Percentiles rank a stretch among this genome's conserved stretches.
These are phyloP conservation scores for Miscanthus lutarioriparius DNA, from an alignment of 176 grass and related monocot genomes.

Conservation along the genomic window DNA sequence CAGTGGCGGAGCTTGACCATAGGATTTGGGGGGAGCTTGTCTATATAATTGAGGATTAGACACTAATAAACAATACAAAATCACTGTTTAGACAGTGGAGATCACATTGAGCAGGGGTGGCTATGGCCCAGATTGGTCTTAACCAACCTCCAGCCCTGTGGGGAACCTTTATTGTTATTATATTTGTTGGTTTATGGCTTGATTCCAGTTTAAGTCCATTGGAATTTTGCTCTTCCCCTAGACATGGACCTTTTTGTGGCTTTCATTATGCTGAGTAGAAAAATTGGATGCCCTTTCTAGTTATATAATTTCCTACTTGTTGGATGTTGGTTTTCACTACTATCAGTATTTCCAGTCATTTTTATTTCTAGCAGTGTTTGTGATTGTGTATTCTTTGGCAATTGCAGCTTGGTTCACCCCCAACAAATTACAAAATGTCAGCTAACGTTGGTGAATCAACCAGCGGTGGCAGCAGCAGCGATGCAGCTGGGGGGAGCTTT, in stretches of 20 bases:
- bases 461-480: slow-evolving; percentile 39
- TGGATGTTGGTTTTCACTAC: neutral
- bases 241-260: neutral
- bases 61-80: neutral
- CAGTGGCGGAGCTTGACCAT: too few species aligned
- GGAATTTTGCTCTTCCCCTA: neutral
- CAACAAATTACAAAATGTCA: slow-evolving; percentile 34
- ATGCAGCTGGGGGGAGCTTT: slow-evolving; percentile 57
- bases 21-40: too few species aligned
- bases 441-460: slow-evolving; percentile 55
- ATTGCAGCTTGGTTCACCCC: slow-evolving; percentile 27
- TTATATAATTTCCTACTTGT: neutral
- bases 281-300: neutral
- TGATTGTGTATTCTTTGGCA: slow-evolving; percentile 3
- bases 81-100: neutral
- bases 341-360: neutral
- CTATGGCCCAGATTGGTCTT: neutral
- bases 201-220: neutral
- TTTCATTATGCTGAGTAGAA: neutral
- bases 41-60: too few species aligned
- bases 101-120: neutral
- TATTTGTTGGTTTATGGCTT: neutral
- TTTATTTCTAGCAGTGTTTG: neutral
- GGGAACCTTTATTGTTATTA: neutral
- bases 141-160: neutral